phyloP scores from a whole-genome alignment of 2,329 filamentous ascomycete genomes.

The Dactylellina parvicollis region DNA sequence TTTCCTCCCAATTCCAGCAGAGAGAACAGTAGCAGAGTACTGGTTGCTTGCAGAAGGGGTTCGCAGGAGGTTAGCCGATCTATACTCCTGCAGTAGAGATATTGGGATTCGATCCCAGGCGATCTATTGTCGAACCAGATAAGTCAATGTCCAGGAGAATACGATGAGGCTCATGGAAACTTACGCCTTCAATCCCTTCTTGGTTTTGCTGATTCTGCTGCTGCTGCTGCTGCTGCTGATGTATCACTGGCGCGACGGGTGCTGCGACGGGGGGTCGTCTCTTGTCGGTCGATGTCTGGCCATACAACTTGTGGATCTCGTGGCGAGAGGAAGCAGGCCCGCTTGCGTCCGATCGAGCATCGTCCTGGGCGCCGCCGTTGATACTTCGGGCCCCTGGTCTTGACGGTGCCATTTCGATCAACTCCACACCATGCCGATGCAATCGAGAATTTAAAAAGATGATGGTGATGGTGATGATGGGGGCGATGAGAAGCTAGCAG shows the following conservation, averaged over 20 bases:
- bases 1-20: conserved; percentile 60
- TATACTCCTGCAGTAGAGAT: conserved; percentile 75
- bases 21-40: conserved; percentile 71
- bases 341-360: conserved; percentile 20
- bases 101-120: conserved; percentile 63
- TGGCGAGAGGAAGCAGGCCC: conserved; percentile 19
- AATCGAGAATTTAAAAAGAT: background rate
- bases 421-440: background rate
- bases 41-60: conserved; percentile 74
- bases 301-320: conserved; percentile 6
- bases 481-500: background rate
- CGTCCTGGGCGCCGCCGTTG: conserved; percentile 1
- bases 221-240: conserved; percentile 2
- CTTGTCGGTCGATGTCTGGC: conserved; percentile 7
- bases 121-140: conserved; percentile 59
- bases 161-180: background rate
- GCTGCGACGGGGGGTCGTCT: conserved; percentile 7
- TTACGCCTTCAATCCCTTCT: conserved; percentile 20
- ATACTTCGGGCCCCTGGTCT: conserved; percentile 10
- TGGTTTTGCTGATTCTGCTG: conserved; percentile 11
- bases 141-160: background rate
- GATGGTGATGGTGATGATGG: background rate
- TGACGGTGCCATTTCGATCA: conserved; percentile 29
- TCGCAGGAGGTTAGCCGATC: conserved; percentile 76
- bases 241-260: background rate